Evolutionary conservation across 2,329 filamentous ascomycete genomes (phyloP).

Genomic region (Coniochaeta pulveracea): DNA sequence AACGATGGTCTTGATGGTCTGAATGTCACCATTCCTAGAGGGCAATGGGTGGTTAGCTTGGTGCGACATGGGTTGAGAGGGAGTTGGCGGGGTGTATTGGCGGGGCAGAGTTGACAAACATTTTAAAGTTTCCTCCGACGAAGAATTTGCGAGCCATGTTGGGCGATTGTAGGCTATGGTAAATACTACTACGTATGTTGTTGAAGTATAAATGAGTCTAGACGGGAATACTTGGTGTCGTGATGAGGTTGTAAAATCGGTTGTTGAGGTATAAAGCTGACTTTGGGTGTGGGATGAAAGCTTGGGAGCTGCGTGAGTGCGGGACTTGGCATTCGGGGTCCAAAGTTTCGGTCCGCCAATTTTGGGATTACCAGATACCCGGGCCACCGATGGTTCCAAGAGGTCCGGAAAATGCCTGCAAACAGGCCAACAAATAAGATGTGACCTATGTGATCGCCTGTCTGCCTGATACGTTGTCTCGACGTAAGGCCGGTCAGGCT

Average conservation of each 20-base stretch:
- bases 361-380: too few species aligned
- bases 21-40: slow-evolving; percentile 79
- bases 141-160: slow-evolving; percentile 94
- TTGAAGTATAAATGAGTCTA: too few species aligned
- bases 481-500: too few species aligned
- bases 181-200: too few species aligned
- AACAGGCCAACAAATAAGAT: too few species aligned
- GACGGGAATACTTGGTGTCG: not conserved
- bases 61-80: slow-evolving; percentile 12
- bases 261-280: slow-evolving; percentile 4
- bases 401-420: too few species aligned
- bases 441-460: too few species aligned
- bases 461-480: too few species aligned
- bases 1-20: slow-evolving; percentile 86
- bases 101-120: slow-evolving; percentile 45
- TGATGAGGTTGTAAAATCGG: slow-evolving; percentile 4
- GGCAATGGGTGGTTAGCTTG: slow-evolving; percentile 14
- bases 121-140: slow-evolving; percentile 99
- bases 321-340: too few species aligned
- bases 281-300: slow-evolving; percentile 4
- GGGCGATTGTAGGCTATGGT: slow-evolving; percentile 21
- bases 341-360: too few species aligned
- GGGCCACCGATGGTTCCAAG: too few species aligned
- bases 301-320: slow-evolving; percentile 1
- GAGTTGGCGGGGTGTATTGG: slow-evolving; percentile 14